A percentile compares a stretch with the other conserved stretches of the same genome.
Conservation (phyloP, 768 basidiomycete species). For the Jaapia argillacea region DNA sequence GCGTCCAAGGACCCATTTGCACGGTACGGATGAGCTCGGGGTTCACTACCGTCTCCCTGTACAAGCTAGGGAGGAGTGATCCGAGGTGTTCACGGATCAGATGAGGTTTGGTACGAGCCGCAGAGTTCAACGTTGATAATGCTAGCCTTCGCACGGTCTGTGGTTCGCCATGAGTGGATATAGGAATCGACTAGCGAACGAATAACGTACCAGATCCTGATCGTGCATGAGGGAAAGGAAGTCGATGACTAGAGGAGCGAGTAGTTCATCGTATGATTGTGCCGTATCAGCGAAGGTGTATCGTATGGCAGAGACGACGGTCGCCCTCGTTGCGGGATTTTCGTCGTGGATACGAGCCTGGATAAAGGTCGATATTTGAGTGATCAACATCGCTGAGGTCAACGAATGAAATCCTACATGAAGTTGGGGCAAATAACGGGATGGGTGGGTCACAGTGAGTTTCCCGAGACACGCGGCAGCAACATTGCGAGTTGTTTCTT, state of each 20-base stretch:
- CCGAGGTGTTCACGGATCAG: conserved; percentile 80
- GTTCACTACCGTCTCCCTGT: conserved; percentile 77
- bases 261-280: conserved; percentile 79
- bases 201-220: conserved; percentile 58
- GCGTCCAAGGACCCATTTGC: conserved; percentile 96
- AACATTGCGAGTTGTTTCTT: conserved; percentile 89
- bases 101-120: conserved; percentile 89
- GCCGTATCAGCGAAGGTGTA: conserved; percentile 85
- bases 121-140: conserved; percentile 86
- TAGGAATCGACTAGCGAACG: neutral
- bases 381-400: neutral
- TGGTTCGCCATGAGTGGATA: conserved; percentile 2
- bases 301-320: conserved; percentile 87
- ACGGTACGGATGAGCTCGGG: conserved; percentile 77
- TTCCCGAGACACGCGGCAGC: conserved; percentile 96
- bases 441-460: conserved; percentile 84
- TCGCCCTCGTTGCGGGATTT: conserved; percentile 68
- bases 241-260: conserved; percentile 82
- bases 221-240: conserved; percentile 91
- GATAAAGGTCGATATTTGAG: neutral
- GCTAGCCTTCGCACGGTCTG: conserved; percentile 89
- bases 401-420: conserved; percentile 42
- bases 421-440: conserved; percentile 85
- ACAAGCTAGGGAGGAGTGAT: conserved; percentile 70
- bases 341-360: conserved; percentile 61